Evolutionary conservation across 108 stramenopile species (phyloP), one percentile per base, ranked within the genome.

Genomic region (Nitzschia sp.): DNA sequence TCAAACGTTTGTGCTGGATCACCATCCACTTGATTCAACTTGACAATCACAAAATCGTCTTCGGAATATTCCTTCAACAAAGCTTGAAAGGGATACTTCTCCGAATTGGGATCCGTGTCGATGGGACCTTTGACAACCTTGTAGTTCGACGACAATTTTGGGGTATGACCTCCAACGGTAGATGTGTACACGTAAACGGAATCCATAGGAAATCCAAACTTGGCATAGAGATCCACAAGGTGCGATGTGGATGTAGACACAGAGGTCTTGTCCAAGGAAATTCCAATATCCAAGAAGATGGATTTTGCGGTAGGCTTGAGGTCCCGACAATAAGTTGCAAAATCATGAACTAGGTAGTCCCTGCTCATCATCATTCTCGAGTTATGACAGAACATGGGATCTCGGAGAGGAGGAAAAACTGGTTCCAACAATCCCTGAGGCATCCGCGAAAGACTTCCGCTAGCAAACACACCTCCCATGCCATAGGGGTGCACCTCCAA

Each of bases 151-250:
- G 24, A 7, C 8, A 44, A 8, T 15, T 62, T 44, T 1, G 17
- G 19, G 11, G 43, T 37, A 22, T 37, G 41, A 21, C 61, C 43
- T 24, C 21, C 10, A 22, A 3, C 2, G 2, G 61, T 24, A 15
- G 61, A 40, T 20, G 42, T 42, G 15, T 40, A 44, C 2, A 62
- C 11, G 21, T 43, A 9, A 21, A 62, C 24, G n/a, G 15, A 15
- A 62, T 62, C 61, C 14, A 62, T 21, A 25, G n/a, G 61, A 19
- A 62, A 44, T 43, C 61, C 61, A 62, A 62, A 62, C 11, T 62
- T 46, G 9, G n/a, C 22, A 46, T 62, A 62, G 2, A 62, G 43
- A 43, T 46, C 14, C 19, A 46, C 8, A 14, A 62, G 12, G 3
- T 37, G 43, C 3, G 29, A 34, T 15, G 17, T 22, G 17, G 61